Conservation (phyloP, 345 rosid species). For the thale cress (Arabidopsis thaliana) region DNA sequence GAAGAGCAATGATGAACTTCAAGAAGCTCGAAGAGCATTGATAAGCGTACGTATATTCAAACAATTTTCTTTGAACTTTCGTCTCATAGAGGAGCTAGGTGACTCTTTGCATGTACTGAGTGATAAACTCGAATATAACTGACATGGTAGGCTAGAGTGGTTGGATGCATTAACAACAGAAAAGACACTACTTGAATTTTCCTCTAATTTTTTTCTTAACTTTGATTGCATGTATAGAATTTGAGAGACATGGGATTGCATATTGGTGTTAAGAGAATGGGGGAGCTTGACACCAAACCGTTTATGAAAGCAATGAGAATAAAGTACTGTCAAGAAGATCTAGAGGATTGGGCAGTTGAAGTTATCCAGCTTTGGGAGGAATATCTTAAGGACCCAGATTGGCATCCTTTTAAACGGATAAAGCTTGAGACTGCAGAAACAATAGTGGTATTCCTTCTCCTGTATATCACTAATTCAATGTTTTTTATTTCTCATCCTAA, state of each 20-base stretch:
- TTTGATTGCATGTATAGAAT: slow-evolving; percentile 49
- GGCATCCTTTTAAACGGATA: slow-evolving; percentile 86
- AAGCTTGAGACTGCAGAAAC: slow-evolving; percentile 58
- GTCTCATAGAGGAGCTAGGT: slow-evolving; percentile 19
- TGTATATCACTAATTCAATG: slow-evolving; percentile 11
- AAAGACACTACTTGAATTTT: background rate
- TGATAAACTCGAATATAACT: slow-evolving; percentile 5
- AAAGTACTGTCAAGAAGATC: slow-evolving; percentile 67
- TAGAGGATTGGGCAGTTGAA: slow-evolving; percentile 75
- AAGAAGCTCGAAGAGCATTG: slow-evolving; percentile 88
- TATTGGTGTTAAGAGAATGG: slow-evolving; percentile 93
- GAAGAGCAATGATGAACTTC: slow-evolving; percentile 88
- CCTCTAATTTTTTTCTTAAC: slow-evolving; percentile 15
- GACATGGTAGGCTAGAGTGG: slow-evolving; percentile 15
- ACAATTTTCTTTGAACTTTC: background rate
- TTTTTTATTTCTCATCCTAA: background rate
- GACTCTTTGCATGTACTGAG: slow-evolving; percentile 26
- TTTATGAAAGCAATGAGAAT: slow-evolving; percentile 80
- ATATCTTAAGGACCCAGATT: slow-evolving; percentile 87
- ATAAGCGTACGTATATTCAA: slow-evolving; percentile 59
- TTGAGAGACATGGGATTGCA: slow-evolving; percentile 41
- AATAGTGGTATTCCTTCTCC: slow-evolving; percentile 58
- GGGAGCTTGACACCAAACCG: slow-evolving; percentile 84
- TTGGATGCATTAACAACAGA: slow-evolving; percentile 13
- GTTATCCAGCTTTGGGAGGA: slow-evolving; percentile 93